Conservation (phyloP, 2,329 filamentous ascomycete species). For the Cyclaneusma minus region DNA sequence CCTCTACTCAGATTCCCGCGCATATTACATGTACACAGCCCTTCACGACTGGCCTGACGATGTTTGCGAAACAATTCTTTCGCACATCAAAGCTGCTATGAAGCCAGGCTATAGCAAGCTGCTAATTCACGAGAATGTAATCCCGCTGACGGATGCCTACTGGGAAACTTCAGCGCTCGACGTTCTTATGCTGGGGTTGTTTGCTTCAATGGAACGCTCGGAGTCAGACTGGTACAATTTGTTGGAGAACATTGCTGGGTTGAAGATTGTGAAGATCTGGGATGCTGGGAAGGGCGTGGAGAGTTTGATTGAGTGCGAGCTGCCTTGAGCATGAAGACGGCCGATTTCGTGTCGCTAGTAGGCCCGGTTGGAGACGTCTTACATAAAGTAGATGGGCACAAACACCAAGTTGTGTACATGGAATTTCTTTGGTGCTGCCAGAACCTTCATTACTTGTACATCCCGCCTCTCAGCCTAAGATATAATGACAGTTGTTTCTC, state of each 20-base stretch:
- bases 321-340: no score
- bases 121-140: constrained; percentile 15
- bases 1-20: constrained; percentile 12
- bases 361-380: no score
- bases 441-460: no score
- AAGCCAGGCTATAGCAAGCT: constrained; percentile 12
- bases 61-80: constrained; percentile 17
- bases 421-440: no score
- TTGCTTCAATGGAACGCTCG: constrained; percentile 22
- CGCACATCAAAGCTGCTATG: constrained; percentile 17
- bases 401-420: no score
- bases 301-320: no score
- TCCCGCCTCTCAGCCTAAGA: no score
- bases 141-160: constrained; percentile 16
- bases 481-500: no score
- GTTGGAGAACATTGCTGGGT: constrained; percentile 16
- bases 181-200: constrained; percentile 21
- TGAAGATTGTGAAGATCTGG: constrained; percentile 22
- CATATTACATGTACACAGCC: constrained; percentile 21
- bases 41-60: constrained; percentile 26
- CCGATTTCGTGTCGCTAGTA: no score
- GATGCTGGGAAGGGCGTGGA: no score
- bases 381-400: no score
- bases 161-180: constrained; percentile 24
- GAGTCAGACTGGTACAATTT: constrained; percentile 20